Conservation (phyloP, 169 alveolate species). For the Besnoitia besnoiti region DNA sequence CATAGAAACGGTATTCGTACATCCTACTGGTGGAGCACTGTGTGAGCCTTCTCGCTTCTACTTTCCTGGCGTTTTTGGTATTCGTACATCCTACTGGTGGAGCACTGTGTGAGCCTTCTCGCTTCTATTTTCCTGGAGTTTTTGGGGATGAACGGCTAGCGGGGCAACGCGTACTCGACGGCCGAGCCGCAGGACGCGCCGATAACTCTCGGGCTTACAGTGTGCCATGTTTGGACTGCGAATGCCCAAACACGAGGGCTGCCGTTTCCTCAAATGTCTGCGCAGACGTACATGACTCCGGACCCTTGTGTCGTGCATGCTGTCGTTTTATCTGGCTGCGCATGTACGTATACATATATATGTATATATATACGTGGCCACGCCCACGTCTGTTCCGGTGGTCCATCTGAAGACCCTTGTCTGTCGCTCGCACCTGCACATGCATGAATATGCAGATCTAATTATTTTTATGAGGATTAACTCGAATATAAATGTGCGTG, state of each 20-base stretch:
- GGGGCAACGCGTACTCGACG: too few species aligned
- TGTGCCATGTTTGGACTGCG: too few species aligned
- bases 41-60: too few species aligned
- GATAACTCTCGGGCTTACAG: too few species aligned
- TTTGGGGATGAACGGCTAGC: too few species aligned
- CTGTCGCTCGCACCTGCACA: neutral
- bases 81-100: too few species aligned
- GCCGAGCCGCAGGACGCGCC: too few species aligned
- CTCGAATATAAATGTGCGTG: neutral
- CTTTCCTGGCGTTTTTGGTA: too few species aligned
- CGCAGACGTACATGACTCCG: neutral
- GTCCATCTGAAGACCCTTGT: neutral
- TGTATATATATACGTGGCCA: neutral
- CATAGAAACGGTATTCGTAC: neutral
- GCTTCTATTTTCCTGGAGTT: too few species aligned
- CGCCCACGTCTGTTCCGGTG: neutral
- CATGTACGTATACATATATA: neutral
- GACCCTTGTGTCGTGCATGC: neutral
- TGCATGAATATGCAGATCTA: neutral
- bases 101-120: too few species aligned
- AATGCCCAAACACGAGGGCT: neutral
- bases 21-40: too few species aligned
- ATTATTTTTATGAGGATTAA: neutral
- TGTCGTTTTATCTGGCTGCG: too few species aligned
- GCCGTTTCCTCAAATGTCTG: neutral